These are phyloP conservation scores for Apophysomyces variabilis DNA, from an alignment of 371 early-diverging fungal genomes.

Conservation along the genomic window DNA sequence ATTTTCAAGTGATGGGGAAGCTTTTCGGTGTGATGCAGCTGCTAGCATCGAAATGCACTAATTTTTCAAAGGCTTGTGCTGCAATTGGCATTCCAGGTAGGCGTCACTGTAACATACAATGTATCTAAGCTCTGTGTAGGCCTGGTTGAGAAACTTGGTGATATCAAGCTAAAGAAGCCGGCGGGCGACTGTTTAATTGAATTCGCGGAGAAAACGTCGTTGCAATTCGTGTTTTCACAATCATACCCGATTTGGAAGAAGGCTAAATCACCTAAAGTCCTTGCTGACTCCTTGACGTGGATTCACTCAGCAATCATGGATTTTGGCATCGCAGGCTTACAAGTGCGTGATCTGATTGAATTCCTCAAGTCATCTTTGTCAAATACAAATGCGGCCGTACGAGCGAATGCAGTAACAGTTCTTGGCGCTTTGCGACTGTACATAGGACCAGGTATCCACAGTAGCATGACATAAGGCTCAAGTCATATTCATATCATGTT, in stretches of 20 bases:
- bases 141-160: constrained; percentile 90
- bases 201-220: constrained; percentile 74
- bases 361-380: constrained; percentile 78
- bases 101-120: neutral
- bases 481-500: neutral
- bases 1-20: constrained; percentile 86
- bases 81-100: constrained; percentile 71
- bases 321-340: constrained; percentile 84
- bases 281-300: constrained; percentile 87
- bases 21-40: constrained; percentile 71
- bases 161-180: constrained; percentile 88
- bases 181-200: constrained; percentile 79
- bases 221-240: constrained; percentile 82
- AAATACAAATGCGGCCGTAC: constrained; percentile 85
- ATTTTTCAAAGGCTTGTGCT: constrained; percentile 78
- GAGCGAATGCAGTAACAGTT: constrained; percentile 77
- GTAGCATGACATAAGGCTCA: neutral
- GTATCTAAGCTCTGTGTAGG: constrained; percentile 34
- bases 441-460: constrained; percentile 76
- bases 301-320: constrained; percentile 80
- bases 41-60: constrained; percentile 62
- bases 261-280: constrained; percentile 88
- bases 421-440: constrained; percentile 83
- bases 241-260: constrained; percentile 78
- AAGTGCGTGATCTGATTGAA: constrained; percentile 79